Conservation (phyloP, 1,284 basidiomycete genomes). For the Macrocybe sp. region DNA sequence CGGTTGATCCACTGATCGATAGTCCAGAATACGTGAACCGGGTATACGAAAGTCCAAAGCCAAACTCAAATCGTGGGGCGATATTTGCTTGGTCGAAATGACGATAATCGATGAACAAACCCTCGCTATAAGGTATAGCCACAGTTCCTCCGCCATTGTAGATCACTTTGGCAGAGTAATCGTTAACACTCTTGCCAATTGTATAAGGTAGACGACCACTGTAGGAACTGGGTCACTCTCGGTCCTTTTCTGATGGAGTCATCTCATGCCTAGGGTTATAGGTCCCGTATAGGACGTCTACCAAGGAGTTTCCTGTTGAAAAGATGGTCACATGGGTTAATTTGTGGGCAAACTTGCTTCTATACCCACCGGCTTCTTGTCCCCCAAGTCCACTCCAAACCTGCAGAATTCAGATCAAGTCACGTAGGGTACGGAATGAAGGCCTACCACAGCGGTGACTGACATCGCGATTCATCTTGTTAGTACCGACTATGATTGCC, state of each 20-base stretch:
- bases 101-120: conserved; percentile 61
- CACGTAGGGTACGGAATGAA: not conserved
- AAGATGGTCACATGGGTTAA: not conserved
- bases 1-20: conserved; percentile 33
- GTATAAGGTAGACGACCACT: conserved; percentile 56
- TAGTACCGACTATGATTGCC: too few relatives aligned
- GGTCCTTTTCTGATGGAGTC: conserved; percentile 9
- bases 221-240: conserved; percentile 4
- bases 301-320: conserved; percentile 47
- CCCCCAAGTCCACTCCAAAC: conserved; percentile 60
- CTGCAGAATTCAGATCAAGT: conserved; percentile 13
- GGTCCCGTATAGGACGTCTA: conserved; percentile 56
- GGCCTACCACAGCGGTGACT: conserved; percentile 48
- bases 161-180: conserved; percentile 49
- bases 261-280: conserved; percentile 55
- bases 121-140: conserved; percentile 43
- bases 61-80: conserved; percentile 61
- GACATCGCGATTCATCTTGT: not conserved
- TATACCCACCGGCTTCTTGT: conserved; percentile 55
- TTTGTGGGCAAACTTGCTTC: not conserved
- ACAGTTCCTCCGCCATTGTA: conserved; percentile 27
- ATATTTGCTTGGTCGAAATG: conserved; percentile 57
- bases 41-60: conserved; percentile 69
- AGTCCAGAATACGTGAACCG: conserved; percentile 51
- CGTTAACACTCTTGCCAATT: conserved; percentile 50